Base-by-base conservation (phyloP, 1,139 yeast species). In the Magnusiomyces fungicola region DNA sequence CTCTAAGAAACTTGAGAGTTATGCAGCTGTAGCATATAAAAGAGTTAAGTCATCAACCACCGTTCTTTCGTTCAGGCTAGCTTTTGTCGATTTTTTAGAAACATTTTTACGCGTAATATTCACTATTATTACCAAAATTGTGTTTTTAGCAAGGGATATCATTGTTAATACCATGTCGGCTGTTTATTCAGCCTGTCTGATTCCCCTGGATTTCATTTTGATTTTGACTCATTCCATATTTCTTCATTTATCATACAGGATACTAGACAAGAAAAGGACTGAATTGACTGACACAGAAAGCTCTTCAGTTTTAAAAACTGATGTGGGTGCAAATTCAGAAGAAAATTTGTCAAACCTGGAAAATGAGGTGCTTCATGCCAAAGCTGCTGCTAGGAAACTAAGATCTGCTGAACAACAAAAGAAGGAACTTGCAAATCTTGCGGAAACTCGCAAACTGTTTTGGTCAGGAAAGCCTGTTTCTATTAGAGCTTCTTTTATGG, bases 181-280 rank as follows among this genome's bases (percentile, higher is more conserved):
- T 10, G 22, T 51, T 4, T 55, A 51, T 41, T 39, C 51, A 14
- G 36, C 51, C 1, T 14, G 56, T 4, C 53, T 61, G 40, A 39
- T 53, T 3, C 63, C 63, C 3, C 30, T 61, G 21, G 64, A 61
- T 36, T 37, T 55, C 19, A 21, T 53, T 12, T 49, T 60, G 9
- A 41, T 52, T 18, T 30, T 49, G 3, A 23, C 50, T 5, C 56
- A 60, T n/a, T 21, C 30, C 19, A 42, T 38, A 2, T 42, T 32
- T 22, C 37, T 42, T 32, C 32, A 42, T 18, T 22, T 30, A 12
- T 27, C 37, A 6, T 42, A 42, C 27, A 42, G 21, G 32, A 19
- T 42, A 32, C 27, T 42, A 3, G 45, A 30, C 38, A 42, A 42
- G 12, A 33, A 32, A 21, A 27, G 45, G 6, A n/a, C 37, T 22